phyloP scores from a whole-genome alignment of 345 rosid genomes.

The Gossypium herbaceum region DNA sequence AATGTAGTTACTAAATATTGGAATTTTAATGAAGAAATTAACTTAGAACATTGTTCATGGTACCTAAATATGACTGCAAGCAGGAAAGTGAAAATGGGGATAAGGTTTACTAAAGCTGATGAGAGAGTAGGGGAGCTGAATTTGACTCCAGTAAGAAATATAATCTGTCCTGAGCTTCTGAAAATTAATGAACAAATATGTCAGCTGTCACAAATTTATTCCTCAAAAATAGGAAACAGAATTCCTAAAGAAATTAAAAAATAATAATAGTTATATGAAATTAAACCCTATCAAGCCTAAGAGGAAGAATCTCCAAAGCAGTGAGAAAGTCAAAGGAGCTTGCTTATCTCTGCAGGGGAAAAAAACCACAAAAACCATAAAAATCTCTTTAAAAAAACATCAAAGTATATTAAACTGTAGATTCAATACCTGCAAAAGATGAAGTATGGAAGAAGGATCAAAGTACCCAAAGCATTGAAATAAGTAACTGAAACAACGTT shows the following conservation, averaged over 20 bases:
- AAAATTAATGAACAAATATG: not conserved
- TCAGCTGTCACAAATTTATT: not conserved
- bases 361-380: not conserved
- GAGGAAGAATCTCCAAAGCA: constrained; percentile 37
- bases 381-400: not conserved
- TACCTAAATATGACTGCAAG: constrained; percentile 32
- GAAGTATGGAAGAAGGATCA: constrained; percentile 40
- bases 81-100: constrained; percentile 41
- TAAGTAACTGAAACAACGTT: constrained; percentile 46
- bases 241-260: not conserved
- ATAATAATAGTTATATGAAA: not conserved
- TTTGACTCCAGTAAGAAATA: constrained; percentile 23
- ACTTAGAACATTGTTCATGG: not conserved
- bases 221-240: not conserved
- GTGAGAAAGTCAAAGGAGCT: constrained; percentile 26
- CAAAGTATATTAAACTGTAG: not conserved
- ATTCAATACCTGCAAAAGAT: constrained; percentile 30
- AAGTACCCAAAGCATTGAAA: constrained; percentile 41
- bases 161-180: constrained; percentile 38
- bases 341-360: constrained; percentile 26
- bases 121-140: constrained; percentile 47
- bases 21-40: not conserved
- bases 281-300: constrained; percentile 31
- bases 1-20: not conserved
- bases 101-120: constrained; percentile 45